Evolutionary conservation across 768 basidiomycete species (phyloP).

Genomic region (Gyrodon lividus): DNA sequence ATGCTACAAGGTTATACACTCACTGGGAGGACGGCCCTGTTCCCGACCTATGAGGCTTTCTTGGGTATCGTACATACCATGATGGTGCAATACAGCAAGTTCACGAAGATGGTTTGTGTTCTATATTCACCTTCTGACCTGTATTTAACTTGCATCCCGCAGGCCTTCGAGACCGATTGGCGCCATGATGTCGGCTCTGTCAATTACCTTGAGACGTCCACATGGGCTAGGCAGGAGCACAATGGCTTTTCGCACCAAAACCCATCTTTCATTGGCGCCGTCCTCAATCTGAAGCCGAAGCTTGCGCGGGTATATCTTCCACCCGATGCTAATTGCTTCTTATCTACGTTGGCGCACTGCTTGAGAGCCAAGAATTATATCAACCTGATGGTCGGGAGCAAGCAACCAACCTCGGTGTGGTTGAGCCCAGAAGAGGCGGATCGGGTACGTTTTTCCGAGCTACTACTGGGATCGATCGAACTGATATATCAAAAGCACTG

Average conservation of each 20-base stretch:
- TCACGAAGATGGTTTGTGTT: slow-evolving; percentile 68
- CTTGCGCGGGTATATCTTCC: slow-evolving; percentile 80
- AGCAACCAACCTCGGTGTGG: slow-evolving; percentile 81
- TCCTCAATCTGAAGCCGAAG: slow-evolving; percentile 74
- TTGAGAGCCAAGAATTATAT: slow-evolving; percentile 82
- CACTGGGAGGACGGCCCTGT: slow-evolving; percentile 80
- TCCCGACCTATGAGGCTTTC: slow-evolving; percentile 92
- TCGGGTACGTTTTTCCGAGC: slow-evolving; percentile 36
- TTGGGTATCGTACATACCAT: slow-evolving; percentile 87
- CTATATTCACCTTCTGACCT: neutral
- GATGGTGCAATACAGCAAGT: slow-evolving; percentile 90
- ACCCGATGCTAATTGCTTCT: slow-evolving; percentile 86
- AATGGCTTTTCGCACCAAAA: slow-evolving; percentile 92
- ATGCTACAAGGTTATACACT: slow-evolving; percentile 93
- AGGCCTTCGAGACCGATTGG: slow-evolving; percentile 68
- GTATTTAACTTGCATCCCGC: neutral
- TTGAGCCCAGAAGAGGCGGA: slow-evolving; percentile 74
- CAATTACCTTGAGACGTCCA: slow-evolving; percentile 87
- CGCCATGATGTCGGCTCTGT: slow-evolving; percentile 66
- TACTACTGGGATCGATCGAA: neutral
- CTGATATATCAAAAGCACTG: slow-evolving; percentile 56
- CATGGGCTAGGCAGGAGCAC: slow-evolving; percentile 83
- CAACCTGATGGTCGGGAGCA: slow-evolving; percentile 87
- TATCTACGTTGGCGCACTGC: slow-evolving; percentile 83
- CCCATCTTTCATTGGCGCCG: slow-evolving; percentile 80